Evolutionary conservation across 345 rosid species (phyloP), one percentile per base, ranked within the genome.

Genomic region (Odontarrhena argentea): DNA sequence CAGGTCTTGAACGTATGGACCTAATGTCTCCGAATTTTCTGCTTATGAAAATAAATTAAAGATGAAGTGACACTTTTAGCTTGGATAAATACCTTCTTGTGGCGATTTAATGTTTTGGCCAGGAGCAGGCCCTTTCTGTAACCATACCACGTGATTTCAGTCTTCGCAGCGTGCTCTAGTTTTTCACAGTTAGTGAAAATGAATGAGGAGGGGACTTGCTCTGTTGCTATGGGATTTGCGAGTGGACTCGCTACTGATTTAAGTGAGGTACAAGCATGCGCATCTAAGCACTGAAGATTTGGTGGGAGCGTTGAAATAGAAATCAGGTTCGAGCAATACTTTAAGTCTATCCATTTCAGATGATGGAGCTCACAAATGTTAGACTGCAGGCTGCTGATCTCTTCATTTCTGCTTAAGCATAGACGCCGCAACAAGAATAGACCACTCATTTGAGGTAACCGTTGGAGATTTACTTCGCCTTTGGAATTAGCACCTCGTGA

Each of bases 301-400:
- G 40, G 7, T 54, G 34, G 40, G 7, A 54, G 59, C 1, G 40
- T 13, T 2, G 63, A n/a, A 58, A 58, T 3, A 12, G 49, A 58
- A 3, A 0, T 2, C 5, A 58, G 63, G 1, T 26, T 58, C 5
- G 24, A 1, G 37, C 63, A 58, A 28, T 10, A 41, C 48, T 58
- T 58, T 36, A 58, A 58, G 35, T 58, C 49, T 6, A 58, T 24
- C 63, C 63, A 58, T 40, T 58, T 38, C 63, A 58, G 5, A 41
- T 58, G 49, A 24, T 58, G 24, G 25, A 58, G 63, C 3, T 41
- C 14, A 26, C 63, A 18, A 7, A 58, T 58, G 49, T 1, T 10
- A 9, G 32, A 12, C 10, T 6, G 8, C 2, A 58, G 18, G 7
- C 10, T 18, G 9, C 22, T 0, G 36, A 58, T 58, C 10, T 0